Base-by-base conservation (phyloP, 495 filamentous ascomycete species). In the Terfezia boudieri region DNA sequence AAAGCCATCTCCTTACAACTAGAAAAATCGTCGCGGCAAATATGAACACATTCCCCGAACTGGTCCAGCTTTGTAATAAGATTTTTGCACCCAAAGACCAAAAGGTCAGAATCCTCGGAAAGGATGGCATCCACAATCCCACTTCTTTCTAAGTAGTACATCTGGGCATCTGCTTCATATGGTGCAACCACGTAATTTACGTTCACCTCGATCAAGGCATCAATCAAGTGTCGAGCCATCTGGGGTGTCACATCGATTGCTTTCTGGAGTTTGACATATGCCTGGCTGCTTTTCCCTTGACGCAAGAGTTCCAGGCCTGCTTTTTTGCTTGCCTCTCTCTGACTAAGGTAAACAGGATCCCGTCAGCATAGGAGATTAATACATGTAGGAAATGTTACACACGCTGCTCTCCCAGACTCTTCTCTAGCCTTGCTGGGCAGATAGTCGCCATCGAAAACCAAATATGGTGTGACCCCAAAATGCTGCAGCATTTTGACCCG, bases 371-470 rank as follows among this genome's bases (percentile, higher is more conserved):
- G 26, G 26, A 32, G 26, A 32, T 32, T 4, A 32, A 32, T 32
- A 32, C 7, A 32, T 32, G 26, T 32, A 32, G 26, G 26, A 32
- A 5, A 32, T 32, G 26, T 32, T 32, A 32, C 54, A 9, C 26
- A 55, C 50, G 48, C 52, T 56, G 58, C 62, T 48, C 63, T 46
- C 0, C 49, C 62, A 5, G 70, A 68, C 65, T 99, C 92, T 0
- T 90, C 96, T n/a, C 71, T 76, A n/a, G 84, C 78, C 68, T 99
- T 99, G 71, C 86, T 90, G 7, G 92, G 92, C 12, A 99, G 74
- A 60, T 84, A 85, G 63, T 94, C 90, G 53, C 92, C 92, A 68
- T 99, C 92, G 67, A 99, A 96, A 14, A 96, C 83, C 9, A 99
- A 63, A 62, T 88, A 99, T 0, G 92, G 92, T 4, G 71, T 86